Evolutionary conservation across 2,329 filamentous ascomycete genomes (phyloP).

Genomic region (Metarhizium robertsii): DNA sequence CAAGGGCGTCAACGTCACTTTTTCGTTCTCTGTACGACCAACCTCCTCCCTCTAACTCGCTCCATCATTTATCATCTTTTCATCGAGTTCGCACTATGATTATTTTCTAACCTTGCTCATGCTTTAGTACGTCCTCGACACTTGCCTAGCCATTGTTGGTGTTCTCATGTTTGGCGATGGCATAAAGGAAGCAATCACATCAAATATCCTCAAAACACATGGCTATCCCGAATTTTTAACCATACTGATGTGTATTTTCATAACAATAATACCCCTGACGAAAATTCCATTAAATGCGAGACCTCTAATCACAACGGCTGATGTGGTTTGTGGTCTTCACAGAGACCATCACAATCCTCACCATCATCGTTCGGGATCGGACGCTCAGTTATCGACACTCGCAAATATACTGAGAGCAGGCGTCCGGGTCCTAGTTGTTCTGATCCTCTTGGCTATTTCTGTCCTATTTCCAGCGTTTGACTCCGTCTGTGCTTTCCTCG

Average conservation of each 20-base stretch:
- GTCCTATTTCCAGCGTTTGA: conserved; percentile 68
- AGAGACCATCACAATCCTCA: conserved; percentile 23
- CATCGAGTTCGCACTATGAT: neutral
- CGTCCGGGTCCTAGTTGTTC: conserved; percentile 56
- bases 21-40: conserved; percentile 62
- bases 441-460: conserved; percentile 69
- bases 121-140: conserved; percentile 64
- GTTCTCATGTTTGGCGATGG: conserved; percentile 90
- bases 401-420: conserved; percentile 43
- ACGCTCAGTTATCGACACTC: conserved; percentile 27
- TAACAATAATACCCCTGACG: conserved; percentile 87
- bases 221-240: conserved; percentile 68
- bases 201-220: conserved; percentile 68
- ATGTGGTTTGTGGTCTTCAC: conserved; percentile 71
- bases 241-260: conserved; percentile 74
- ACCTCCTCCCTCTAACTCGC: neutral
- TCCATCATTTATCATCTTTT: neutral
- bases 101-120: neutral
- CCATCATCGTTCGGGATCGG: conserved; percentile 28
- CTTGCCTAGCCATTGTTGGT: conserved; percentile 72
- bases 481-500: conserved; percentile 84
- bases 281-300: conserved; percentile 89
- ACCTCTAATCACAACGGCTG: conserved; percentile 77
- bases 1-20: conserved; percentile 68
- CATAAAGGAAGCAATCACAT: conserved; percentile 83